A percentile compares a stretch with the other conserved stretches of the same genome.
These are phyloP conservation scores for Cyclotella choctawhatcheeana DNA, from an alignment of 108 stramenopile genomes.

Conservation along the genomic window DNA sequence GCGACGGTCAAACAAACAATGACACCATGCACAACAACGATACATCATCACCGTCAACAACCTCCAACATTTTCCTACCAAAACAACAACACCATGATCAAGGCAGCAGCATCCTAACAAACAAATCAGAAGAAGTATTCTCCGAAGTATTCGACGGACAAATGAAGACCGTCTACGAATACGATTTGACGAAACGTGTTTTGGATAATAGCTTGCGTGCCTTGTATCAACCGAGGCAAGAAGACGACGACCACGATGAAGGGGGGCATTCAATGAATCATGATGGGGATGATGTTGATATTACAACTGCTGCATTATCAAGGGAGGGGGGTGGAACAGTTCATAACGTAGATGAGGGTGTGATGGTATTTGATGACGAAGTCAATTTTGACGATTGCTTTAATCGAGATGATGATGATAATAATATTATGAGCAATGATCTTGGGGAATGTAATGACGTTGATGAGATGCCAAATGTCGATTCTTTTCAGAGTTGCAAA, in stretches of 20 bases:
- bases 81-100: too few relatives aligned
- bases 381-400: not conserved
- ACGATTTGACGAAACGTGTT: slow-evolving; percentile 11
- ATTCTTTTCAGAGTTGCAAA: slow-evolving; percentile 7
- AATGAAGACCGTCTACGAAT: not conserved
- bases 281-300: not conserved
- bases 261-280: not conserved
- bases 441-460: not conserved
- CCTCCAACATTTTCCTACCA: not conserved
- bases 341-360: not conserved
- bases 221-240: too few relatives aligned
- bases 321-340: not conserved
- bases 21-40: not conserved
- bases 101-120: not conserved
- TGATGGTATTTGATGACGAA: too few relatives aligned
- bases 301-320: not conserved
- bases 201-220: not conserved
- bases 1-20: too few relatives aligned
- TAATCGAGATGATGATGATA: not conserved
- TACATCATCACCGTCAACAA: not conserved
- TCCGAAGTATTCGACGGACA: slow-evolving; percentile 33
- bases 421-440: not conserved
- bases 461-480: not conserved
- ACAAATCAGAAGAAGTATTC: slow-evolving; percentile 20
- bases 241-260: not conserved